A percentile compares a stretch with the other conserved stretches of the same genome.
phyloP scores from a whole-genome alignment of 768 basidiomycete genomes.

The Trametes maxima region DNA sequence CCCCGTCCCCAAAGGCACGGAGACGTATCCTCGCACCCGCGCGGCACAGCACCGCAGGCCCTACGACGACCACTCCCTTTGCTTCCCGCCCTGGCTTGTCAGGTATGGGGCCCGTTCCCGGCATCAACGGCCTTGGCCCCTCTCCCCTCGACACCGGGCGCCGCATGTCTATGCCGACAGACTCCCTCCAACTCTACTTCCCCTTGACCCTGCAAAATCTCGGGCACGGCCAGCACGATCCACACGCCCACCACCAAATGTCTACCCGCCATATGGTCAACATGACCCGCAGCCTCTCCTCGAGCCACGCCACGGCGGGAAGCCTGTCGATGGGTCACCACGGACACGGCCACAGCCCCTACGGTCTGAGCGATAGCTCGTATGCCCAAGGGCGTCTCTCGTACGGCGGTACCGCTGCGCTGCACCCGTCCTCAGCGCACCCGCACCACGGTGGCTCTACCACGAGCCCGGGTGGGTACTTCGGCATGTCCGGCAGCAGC shows the following conservation, averaged over 20 bases:
- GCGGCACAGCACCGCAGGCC: conserved; percentile 72
- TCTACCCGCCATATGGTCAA: conserved; percentile 33
- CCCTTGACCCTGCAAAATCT: conserved; percentile 74
- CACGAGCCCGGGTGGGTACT: conserved; percentile 19
- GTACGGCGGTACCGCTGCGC: conserved; percentile 23
- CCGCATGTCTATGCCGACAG: conserved; percentile 69
- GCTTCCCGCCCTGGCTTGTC: conserved; percentile 42
- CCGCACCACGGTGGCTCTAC: conserved; percentile 14
- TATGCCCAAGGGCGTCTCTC: conserved; percentile 22
- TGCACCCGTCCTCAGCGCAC: conserved; percentile 23
- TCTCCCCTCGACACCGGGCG: conserved; percentile 44
- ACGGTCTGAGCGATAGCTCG: conserved; percentile 23
- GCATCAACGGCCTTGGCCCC: conserved; percentile 36
- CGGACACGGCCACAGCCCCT: conserved; percentile 27
- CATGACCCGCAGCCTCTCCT: conserved; percentile 31
- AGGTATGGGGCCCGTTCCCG: conserved; percentile 18
- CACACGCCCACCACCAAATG: conserved; percentile 22
- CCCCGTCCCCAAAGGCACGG: conserved; percentile 55
- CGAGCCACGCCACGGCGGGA: conserved; percentile 30
- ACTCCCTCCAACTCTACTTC: conserved; percentile 74
- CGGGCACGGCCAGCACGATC: conserved; percentile 6
- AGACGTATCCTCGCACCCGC: conserved; percentile 84
- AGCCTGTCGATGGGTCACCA: conserved; percentile 22
- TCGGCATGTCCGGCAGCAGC: conserved; percentile 25
- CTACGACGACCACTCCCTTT: conserved; percentile 78